Base-by-base conservation (phyloP, 208 protist genomes). In the Herpetomonas samuelpessoai region DNA sequence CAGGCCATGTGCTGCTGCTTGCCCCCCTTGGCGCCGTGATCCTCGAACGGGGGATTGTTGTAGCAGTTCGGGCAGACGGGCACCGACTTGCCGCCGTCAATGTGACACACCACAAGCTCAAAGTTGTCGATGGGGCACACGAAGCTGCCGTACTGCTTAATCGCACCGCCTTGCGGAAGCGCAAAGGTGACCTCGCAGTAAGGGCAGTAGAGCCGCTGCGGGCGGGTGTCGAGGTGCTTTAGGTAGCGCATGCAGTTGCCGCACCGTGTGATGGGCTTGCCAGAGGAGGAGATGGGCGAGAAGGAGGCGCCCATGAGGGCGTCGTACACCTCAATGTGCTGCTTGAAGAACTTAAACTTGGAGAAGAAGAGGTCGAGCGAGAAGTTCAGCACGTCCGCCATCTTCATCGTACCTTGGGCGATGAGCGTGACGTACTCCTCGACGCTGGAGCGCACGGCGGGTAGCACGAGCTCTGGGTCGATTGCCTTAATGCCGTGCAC, bases 231-330 rank as follows among this genome's bases (percentile, higher is more conserved):
- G 46, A 97, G 52, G 62, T 95, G 83, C 52, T 92, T 95, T 26
- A 94, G 65, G 71, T 95, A 96, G n/a, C 88, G 84, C 70, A 90
- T 81, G 76, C 96, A 98, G 57, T 95, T 93, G 21, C 92, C 93
- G 61, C 96, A 98, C 22, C 80, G 82, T 3, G 86, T 90, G 44
- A 97, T 91, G 2, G 91, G 83, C 61, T 93, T 90, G 19, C 91
- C 91, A 21, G 74, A 73, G 19, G 75, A 60, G 18, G 82, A 65
- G 54, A 98, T 74, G 4, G 86, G 63, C 3, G 85, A 91, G 65
- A 98, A 98, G 39, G 92, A 97, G 14, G 92, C 92, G 16, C 97
- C 92, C 82, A 98, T 98, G 31, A 98, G 91, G 21, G 74, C 77
- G 57, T 98, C 92, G 71, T 96, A 98, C 10, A 72, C 79, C 29